Base-by-base conservation (phyloP, 1,284 basidiomycete genomes). In the Pseudozyma thailandica region DNA sequence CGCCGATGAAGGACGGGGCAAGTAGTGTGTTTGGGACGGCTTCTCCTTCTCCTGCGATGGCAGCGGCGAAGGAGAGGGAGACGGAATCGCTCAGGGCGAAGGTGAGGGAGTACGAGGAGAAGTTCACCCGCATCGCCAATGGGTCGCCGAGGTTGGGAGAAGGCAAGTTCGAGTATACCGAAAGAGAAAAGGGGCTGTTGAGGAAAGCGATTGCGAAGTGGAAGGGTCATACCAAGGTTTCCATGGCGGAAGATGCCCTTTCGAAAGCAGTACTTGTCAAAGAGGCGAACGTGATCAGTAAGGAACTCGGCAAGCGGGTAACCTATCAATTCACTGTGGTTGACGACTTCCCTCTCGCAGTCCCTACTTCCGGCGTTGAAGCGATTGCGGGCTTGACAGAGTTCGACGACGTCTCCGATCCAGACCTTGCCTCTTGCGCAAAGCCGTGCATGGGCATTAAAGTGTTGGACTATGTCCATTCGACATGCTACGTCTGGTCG, bases 311-410 rank as follows among this genome's bases (percentile, higher is more conserved):
- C 30, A 93, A 94, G 82, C 88, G 90, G 42, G 91, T 95, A 38
- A 87, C 89, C 8, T 98, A 94, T 83, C 97, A 98, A 83, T 95
- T 96, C 79, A 90, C 90, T 4, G 88, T 96, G 45, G 89, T 92
- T 23, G 90, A 94, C 47, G 92, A 91, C 43, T 91, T 91, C 20
- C 88, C 90, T 7, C 85, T 93, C 18, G 90, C 91, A 43, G 88
- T 90, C 3, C 92, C 94, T 4, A 87, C 86, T 16, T 96, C 94
- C 16, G 90, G 90, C 3, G 87, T 93, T 38, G 93, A 94, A 46
- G 49, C 73, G 21, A 91, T 94, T 63, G 91, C 91, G 23, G 92
- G 92, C 3, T 85, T 97, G 35, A 92, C 82, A 25, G 91, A 94
- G 79, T 92, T 96, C 80, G 94, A 94, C 27, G 93, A 96, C 38